A percentile compares a stretch with the other conserved stretches of the same genome.
Evolutionary conservation across 169 alveolate genomes (phyloP).

Genomic region (Plasmodium sp.): DNA sequence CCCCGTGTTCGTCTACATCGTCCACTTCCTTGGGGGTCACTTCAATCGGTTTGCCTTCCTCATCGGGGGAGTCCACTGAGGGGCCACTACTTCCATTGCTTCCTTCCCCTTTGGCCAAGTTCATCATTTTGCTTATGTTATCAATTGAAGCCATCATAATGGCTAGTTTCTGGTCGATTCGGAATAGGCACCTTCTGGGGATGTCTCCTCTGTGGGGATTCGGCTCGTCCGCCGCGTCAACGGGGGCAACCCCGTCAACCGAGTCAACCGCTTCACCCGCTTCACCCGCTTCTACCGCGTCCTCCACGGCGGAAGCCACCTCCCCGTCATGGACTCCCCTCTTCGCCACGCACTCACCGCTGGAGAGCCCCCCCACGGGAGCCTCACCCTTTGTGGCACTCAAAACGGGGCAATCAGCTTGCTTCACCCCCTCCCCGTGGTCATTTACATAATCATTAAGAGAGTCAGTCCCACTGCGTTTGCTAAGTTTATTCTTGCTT

Average conservation of each 20-base stretch:
- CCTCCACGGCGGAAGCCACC: not conserved
- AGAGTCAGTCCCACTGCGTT: conserved; percentile 24
- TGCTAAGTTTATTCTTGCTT: not conserved
- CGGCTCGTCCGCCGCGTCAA: not conserved
- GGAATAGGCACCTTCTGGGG: not conserved
- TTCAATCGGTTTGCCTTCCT: not conserved
- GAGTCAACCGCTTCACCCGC: not conserved
- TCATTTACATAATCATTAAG: conserved; percentile 42
- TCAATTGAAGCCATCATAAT: conserved; percentile 56
- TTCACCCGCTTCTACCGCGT: not conserved
- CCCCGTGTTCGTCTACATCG: not conserved
- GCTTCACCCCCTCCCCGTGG: not conserved
- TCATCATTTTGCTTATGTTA: conserved; percentile 40
- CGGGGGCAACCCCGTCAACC: not conserved
- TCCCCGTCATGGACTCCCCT: not conserved
- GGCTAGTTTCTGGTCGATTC: conserved; percentile 48
- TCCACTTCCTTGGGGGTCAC: not conserved
- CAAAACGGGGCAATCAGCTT: not conserved
- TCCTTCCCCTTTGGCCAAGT: not conserved
- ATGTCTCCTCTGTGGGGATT: not conserved
- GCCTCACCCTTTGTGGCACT: not conserved
- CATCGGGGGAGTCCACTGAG: not conserved
- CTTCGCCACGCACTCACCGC: not conserved
- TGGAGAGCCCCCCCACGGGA: not conserved
- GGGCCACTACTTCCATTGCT: not conserved